Evolutionary conservation across 2,329 filamentous ascomycete species (phyloP), one percentile per base, ranked within the genome.

Genomic region (Huntiella moniliformis): DNA sequence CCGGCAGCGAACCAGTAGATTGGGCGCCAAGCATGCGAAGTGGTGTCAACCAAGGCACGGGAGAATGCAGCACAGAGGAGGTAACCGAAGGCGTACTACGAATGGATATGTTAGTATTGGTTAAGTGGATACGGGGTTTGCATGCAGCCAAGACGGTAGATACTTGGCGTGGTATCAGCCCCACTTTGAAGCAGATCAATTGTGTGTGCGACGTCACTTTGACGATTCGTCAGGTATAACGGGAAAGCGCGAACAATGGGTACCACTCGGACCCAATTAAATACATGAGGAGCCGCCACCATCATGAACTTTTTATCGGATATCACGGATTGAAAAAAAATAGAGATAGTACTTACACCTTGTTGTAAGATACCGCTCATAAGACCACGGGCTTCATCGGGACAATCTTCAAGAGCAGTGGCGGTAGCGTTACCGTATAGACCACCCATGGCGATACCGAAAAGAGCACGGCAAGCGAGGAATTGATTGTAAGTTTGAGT

Each of bases 1-100:
- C 78, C 73, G 4, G 85, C 83, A 10, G 79, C 85, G 59, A 93
- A 93, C 85, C 86, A 94, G 66, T 78, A 93, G 0, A 93, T 66
- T 0, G 85, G 83, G 5, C 86, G 70, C 86, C 86, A 94, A 44
- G 71, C 77, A 56, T 92, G 79, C 1, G 74, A 60, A 0, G 84
- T 88, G 1, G 84, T 91, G 59, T 82, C 65, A 42, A 87, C 74
- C 5, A 91, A 69, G 4, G 68, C 83, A 5, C 76, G 66, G 8
- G 73, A 61, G 52, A 82, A 76, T 11, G 72, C 71, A 0, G 70
- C 62, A 2, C 67, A 67, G 8, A 74, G 62, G 1, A 82, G 67
- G 56, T 86, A 87, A 10, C 82, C 70, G 44, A 72, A 67, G 1
- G 61, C 80, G 63, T 67, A 84, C 61, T 65, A 40, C 1, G 32